Evolutionary conservation across 2,329 filamentous ascomycete species (phyloP).

Genomic region (Coleophoma crateriformis): DNA sequence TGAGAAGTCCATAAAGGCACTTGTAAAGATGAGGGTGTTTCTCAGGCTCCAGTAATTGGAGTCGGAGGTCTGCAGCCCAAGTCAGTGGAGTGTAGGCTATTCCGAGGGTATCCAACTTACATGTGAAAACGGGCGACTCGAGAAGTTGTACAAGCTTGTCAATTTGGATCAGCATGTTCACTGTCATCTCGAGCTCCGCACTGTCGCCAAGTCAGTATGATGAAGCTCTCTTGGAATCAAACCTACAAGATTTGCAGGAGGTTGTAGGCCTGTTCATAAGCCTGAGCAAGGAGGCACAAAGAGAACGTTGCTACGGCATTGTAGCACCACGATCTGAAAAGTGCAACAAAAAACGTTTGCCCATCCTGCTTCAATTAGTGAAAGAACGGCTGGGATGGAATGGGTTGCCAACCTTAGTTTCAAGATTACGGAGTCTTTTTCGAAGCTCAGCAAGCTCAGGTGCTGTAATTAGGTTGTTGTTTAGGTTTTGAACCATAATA

Average conservation of each 20-base stretch:
- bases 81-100: no score
- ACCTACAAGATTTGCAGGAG: constrained; percentile 85
- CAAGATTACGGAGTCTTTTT: constrained; percentile 83
- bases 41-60: constrained; percentile 93
- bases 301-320: constrained; percentile 98
- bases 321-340: constrained; percentile 97
- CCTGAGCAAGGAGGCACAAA: constrained; percentile 88
- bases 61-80: constrained; percentile 65
- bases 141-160: constrained; percentile 96
- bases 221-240: background rate
- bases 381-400: background rate
- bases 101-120: constrained; percentile 43
- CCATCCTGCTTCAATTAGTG: constrained; percentile 58
- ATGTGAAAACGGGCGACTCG: constrained; percentile 96
- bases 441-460: constrained; percentile 88
- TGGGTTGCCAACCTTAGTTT: constrained; percentile 59
- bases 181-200: constrained; percentile 96
- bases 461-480: constrained; percentile 97
- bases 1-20: constrained; percentile 92
- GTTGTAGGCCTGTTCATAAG: constrained; percentile 97
- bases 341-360: constrained; percentile 87
- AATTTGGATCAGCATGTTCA: constrained; percentile 97
- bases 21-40: constrained; percentile 94
- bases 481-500: constrained; percentile 99
- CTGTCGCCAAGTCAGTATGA: constrained; percentile 39